Evolutionary conservation across 2,329 filamentous ascomycete species (phyloP).

Genomic region (Pseudopithomyces chartarum): DNA sequence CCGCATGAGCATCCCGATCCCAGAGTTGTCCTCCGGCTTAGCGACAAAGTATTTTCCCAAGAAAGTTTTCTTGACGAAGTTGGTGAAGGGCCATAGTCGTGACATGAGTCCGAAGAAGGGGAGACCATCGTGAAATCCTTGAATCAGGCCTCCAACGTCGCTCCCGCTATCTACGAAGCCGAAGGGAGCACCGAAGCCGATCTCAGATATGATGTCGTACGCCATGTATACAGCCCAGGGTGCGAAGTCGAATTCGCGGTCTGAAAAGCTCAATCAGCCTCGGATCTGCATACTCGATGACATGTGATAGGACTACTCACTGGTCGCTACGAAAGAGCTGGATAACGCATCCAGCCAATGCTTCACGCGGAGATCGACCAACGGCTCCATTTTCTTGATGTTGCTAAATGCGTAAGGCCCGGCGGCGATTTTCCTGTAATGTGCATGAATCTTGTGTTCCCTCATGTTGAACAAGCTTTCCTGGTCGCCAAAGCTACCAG

Average conservation of each 20-base stretch:
- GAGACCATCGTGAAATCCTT: slow-evolving; percentile 60
- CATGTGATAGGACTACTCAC: slow-evolving; percentile 24
- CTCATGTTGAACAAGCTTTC: slow-evolving; percentile 65
- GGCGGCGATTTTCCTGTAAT: slow-evolving; percentile 60
- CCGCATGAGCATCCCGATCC: slow-evolving; percentile 62
- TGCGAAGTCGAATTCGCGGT: slow-evolving; percentile 56
- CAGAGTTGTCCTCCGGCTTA: slow-evolving; percentile 58
- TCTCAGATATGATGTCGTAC: slow-evolving; percentile 62
- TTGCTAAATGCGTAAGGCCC: slow-evolving; percentile 62
- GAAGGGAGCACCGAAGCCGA: slow-evolving; percentile 62
- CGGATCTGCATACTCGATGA: neutral
- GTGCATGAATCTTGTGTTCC: slow-evolving; percentile 56
- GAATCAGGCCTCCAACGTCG: slow-evolving; percentile 56
- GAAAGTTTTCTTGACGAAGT: slow-evolving; percentile 60
- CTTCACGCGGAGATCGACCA: slow-evolving; percentile 57
- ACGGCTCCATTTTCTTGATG: slow-evolving; percentile 63
- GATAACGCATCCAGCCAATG: slow-evolving; percentile 59
- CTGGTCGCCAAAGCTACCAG: slow-evolving; percentile 60
- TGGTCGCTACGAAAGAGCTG: slow-evolving; percentile 51
- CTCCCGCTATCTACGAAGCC: slow-evolving; percentile 60
- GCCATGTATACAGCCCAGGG: slow-evolving; percentile 59
- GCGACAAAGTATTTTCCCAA: slow-evolving; percentile 59
- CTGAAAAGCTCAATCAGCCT: neutral
- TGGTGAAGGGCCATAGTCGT: slow-evolving; percentile 59
- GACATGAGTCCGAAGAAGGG: slow-evolving; percentile 58